Evolutionary conservation across 148 eudicot genomes (phyloP).

Genomic region (Rhododendron vialii): DNA sequence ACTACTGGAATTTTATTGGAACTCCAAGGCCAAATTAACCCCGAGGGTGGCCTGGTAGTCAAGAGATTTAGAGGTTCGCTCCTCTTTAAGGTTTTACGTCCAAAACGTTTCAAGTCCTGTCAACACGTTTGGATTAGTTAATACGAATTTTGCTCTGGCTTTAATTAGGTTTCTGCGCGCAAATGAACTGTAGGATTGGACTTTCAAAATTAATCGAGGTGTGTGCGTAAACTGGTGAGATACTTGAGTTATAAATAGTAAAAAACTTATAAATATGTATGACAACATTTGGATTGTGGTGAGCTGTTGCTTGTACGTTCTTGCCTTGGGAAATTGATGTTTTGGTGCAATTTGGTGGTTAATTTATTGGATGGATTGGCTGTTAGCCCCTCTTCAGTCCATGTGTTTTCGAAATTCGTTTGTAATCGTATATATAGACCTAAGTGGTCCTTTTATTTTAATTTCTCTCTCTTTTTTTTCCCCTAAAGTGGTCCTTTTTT

Average conservation of each 20-base stretch:
- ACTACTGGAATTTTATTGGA: neutral
- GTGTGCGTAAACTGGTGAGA: too few species aligned
- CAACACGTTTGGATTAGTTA: neutral
- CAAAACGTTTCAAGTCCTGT: too few species aligned
- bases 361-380: neutral
- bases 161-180: too few species aligned
- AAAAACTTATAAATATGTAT: too few species aligned
- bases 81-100: too few species aligned
- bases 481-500: neutral
- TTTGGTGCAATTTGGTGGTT: slow-evolving; percentile 1
- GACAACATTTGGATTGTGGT: neutral
- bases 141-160: neutral
- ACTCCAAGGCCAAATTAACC: neutral
- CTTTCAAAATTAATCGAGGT: too few species aligned
- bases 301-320: neutral
- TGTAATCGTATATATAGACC: too few species aligned
- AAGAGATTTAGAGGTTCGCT: too few species aligned
- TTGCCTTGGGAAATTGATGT: slow-evolving; percentile 17
- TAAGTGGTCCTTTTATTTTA: neutral
- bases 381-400: neutral
- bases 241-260: too few species aligned
- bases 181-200: too few species aligned
- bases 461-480: too few species aligned
- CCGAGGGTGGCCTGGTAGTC: neutral
- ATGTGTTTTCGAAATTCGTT: too few species aligned